These are phyloP conservation scores for Sporothrix schenckii DNA, from an alignment of 2,329 filamentous ascomycete genomes.

Conservation along the genomic window DNA sequence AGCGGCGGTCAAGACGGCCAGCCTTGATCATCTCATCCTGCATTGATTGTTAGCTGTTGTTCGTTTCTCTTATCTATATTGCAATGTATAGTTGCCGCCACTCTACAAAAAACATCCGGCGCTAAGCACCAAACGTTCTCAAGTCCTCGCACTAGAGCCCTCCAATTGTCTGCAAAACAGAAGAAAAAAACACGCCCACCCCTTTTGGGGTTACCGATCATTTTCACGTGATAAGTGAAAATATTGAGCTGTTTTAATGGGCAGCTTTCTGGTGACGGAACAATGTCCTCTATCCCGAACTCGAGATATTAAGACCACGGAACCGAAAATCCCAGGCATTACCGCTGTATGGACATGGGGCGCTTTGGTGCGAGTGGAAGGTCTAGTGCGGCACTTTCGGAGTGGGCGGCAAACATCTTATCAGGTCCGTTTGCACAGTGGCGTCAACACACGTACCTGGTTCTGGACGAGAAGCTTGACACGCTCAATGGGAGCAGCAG, in stretches of 20 bases:
- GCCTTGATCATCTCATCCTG: conserved; percentile 99
- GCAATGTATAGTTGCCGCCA: neutral
- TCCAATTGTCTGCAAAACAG: conserved; percentile 2
- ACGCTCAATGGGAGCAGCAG: conserved; percentile 99
- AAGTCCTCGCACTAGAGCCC: conserved; percentile 4
- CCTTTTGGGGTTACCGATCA: neutral
- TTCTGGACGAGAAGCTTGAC: conserved; percentile 99
- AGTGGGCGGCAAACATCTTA: conserved; percentile 7
- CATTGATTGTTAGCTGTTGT: conserved; percentile 42
- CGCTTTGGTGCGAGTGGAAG: neutral
- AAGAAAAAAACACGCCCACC: conserved; percentile 1
- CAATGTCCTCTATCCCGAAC: neutral
- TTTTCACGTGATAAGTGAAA: conserved; percentile 24
- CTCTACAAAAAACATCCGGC: neutral
- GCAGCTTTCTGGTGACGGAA: neutral
- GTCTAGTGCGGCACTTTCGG: neutral
- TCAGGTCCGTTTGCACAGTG: neutral
- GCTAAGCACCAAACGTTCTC: neutral
- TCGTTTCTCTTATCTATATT: neutral
- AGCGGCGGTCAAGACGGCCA: conserved; percentile 97
- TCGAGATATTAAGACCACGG: neutral
- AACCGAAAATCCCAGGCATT: neutral
- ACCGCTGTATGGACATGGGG: neutral
- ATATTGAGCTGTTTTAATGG: neutral
- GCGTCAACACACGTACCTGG: conserved; percentile 70